Evolutionary conservation across 139 green algal species (phyloP), one percentile per base, ranked within the genome.

Genomic region (Chlorella sp.): DNA sequence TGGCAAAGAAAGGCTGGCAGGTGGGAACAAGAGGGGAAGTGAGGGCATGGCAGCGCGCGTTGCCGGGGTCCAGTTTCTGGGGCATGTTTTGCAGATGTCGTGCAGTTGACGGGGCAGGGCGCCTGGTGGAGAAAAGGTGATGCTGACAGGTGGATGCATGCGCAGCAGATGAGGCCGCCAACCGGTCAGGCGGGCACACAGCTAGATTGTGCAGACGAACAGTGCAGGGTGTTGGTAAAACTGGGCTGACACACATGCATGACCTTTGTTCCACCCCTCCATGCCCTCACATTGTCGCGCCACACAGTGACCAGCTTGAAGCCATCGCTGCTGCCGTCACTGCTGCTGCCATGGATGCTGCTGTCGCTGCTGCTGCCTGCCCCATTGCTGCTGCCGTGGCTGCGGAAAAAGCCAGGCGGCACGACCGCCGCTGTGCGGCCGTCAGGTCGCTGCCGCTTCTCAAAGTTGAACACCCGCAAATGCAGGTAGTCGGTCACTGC

Each of bases 401-500:
- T 53, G 5, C 30, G 14, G 24, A 83, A 82, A 48, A 89, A 89
- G 71, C 48, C 69, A 2, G 69, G 71, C 1, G 85, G 85, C 85
- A 89, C 85, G 2, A 28, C 19, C 32, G 71, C 85, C 21, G 36
- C 34, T 48, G 36, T 30, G 0, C 75, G 53, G 19, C 85, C 85
- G 85, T 89, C 85, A 16, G 42, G 42, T 16, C 30, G 14, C 42
- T 19, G 57, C 64, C 22, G 64, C 64, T 64, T 39, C 2, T 11
- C 32, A 28, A 89, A 83, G 19, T 48, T 48, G 36, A 89, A 89
- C 30, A 89, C 53, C 14, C 75, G 61, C 0, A 60, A 22, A 1
- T 42, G 71, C 21, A 89, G 85, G 85, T 89, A 89, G 71, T 89
- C 85, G 42, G 85, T n/a, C 11, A 89, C 85, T 88, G 84, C 84